phyloP scores from a whole-genome alignment of 129 eudicot genomes.

The Gnaphalium uliginosum region DNA sequence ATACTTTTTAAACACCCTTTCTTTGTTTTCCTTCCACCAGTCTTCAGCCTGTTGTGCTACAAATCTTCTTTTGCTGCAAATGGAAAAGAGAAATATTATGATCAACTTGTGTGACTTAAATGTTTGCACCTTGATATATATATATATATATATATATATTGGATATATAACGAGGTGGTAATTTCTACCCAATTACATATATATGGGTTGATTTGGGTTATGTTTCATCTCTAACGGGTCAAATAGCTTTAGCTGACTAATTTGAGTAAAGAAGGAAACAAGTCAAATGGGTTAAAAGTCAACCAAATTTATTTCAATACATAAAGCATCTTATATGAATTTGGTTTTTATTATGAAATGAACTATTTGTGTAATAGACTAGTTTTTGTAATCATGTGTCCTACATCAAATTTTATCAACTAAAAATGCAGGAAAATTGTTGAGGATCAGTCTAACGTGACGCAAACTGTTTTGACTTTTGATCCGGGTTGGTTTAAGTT shows the following conservation, averaged over 20 bases:
- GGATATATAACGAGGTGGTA: background rate
- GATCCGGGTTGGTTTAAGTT: background rate
- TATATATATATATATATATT: too few species aligned
- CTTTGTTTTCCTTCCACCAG: conserved; percentile 93
- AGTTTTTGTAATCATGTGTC: too few species aligned
- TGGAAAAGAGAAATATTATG: background rate
- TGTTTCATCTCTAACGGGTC: background rate
- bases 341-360: background rate
- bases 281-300: background rate
- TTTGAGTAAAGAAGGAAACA: too few species aligned
- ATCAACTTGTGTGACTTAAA: background rate
- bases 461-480: background rate
- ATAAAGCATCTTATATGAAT: too few species aligned
- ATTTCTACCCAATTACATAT: background rate
- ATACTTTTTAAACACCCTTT: conserved; percentile 55
- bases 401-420: too few species aligned
- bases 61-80: conserved; percentile 64
- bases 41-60: conserved; percentile 71
- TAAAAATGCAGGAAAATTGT: too few species aligned
- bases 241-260: background rate
- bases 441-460: too few species aligned
- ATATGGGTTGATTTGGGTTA: background rate
- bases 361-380: background rate
- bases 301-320: background rate
- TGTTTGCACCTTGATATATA: background rate